Evolutionary conservation across 2,329 filamentous ascomycete species (phyloP), one percentile per base, ranked within the genome.

Genomic region (Rhinocladiella mackenziei): DNA sequence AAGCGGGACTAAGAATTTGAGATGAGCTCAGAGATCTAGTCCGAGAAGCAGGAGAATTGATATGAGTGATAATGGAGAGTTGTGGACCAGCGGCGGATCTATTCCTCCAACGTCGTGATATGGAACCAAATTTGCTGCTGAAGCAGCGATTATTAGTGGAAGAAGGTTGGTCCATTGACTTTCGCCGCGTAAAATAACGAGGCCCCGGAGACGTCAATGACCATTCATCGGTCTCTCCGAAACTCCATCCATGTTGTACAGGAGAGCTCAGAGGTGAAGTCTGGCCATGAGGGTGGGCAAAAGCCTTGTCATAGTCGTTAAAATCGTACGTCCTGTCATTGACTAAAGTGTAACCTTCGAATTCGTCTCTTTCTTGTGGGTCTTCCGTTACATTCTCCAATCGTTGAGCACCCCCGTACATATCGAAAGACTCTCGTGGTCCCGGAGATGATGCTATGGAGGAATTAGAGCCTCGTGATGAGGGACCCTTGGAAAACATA

Each of bases 301-400:
- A 46, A 36, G 46, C 46, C 37, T 53, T 53, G 42, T 67, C 64
- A 52, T 67, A 68, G 40, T 56, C 57, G 51, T 63, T 59, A 26
- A 60, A 56, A 37, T 67, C 46, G 26, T 38, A 44, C 15, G 26
- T 32, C 9, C 43, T 26, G 44, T 55, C 42, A 29, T 47, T 43
- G 28, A 53, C 46, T 45, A 51, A 31, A 22, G 46, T 51, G 39
- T 53, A 53, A 20, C 50, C 47, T 18, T 53, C 47, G 32, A 49
- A 47, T 26, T 50, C 47, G 25, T 51, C 48, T 37, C 42, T 51
- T 38, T 54, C 54, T 15, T 45, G 44, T 39, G 69, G 61, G 59
- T 94, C 89, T 64, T 96, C 89, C 59, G 89, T 78, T 14, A 96
- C 84, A 58, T 92, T 86, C 11, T 87, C 84, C 50, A 96, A 72